These are phyloP conservation scores for Daedalea quercina DNA, from an alignment of 768 basidiomycete genomes.

Conservation along the genomic window DNA sequence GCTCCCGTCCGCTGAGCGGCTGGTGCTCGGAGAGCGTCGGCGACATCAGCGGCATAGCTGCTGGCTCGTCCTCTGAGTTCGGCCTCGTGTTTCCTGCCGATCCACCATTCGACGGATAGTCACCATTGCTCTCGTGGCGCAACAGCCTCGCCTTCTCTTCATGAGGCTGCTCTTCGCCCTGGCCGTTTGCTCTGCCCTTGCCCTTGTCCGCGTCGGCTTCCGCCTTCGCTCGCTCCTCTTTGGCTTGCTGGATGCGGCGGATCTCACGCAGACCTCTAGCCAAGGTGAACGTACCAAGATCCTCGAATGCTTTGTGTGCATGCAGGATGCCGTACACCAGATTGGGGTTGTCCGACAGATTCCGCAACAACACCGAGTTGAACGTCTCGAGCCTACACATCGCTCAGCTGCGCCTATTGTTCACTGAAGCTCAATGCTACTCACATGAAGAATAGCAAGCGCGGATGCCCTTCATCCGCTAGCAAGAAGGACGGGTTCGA, in stretches of 20 bases:
- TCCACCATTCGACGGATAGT: constrained; percentile 17
- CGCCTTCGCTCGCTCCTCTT: constrained; percentile 54
- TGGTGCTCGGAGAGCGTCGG: constrained; percentile 35
- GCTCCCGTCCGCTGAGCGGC: constrained; percentile 20
- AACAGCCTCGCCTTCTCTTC: constrained; percentile 67
- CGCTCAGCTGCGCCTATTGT: neutral
- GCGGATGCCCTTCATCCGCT: constrained; percentile 91
- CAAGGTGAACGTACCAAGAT: constrained; percentile 88
- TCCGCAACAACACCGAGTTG: constrained; percentile 75
- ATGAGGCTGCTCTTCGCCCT: constrained; percentile 34
- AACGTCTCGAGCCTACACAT: constrained; percentile 77
- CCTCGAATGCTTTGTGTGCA: constrained; percentile 80
- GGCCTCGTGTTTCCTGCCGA: constrained; percentile 18
- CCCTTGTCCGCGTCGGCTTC: constrained; percentile 26
- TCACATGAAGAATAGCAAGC: constrained; percentile 87
- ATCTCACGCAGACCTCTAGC: constrained; percentile 82
- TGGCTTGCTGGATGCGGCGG: constrained; percentile 60
- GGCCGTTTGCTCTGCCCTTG: constrained; percentile 34
- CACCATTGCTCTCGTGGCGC: constrained; percentile 40
- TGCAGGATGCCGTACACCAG: constrained; percentile 81
- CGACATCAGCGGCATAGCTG: constrained; percentile 34
- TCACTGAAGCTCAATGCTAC: constrained; percentile 14
- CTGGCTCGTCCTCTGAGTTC: constrained; percentile 21
- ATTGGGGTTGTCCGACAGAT: constrained; percentile 81
- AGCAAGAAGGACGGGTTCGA: constrained; percentile 84